Base-by-base conservation (phyloP, 2,329 filamentous ascomycete genomes). In the Fusarium oligoseptatum region DNA sequence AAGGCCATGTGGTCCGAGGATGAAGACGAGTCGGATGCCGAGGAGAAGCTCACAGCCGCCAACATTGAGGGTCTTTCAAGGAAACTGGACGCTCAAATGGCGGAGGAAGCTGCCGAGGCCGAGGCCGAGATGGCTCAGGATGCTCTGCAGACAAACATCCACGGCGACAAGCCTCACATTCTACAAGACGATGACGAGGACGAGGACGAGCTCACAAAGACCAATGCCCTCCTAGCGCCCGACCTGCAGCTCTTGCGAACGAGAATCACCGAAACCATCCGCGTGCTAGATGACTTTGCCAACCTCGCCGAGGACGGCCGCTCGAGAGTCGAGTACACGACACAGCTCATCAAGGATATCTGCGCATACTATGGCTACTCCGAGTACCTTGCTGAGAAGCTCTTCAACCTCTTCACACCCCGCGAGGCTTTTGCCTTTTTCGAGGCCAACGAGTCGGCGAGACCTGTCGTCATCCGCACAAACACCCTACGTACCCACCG, bases 331-430 rank as follows among this genome's bases (percentile, higher is more conserved):
- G 97, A 98, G 81, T 98, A 99, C 83, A 95, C 94, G 15, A 87
- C 91, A 24, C 94, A 97, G 82, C 88, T 99, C 65, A 85, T 98
- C 71, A 94, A 95, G 84, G 97, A 99, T 80, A 94, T 98, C 68
- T 98, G 95, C 85, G 91, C 93, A 66, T 99, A 99, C 88, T 99
- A 99, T 82, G 95, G 96, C 70, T 99, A 99, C 87, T 97, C 94
- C 4, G 91, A 93, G 41, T 98, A 93, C 85, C 89, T 99, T n/a
- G 97, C 95, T 6, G 94, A 98, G 84, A 99, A 98, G 88, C 91
- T 99, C 17, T 95, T 95, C 86, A 92, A 93, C 80, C 91, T 99
- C 8, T 98, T 99, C 85, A 92, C 95, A 2, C 94, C 97, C 0
- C 92, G 93, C 78, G 97, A 99, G 85, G 97, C 97, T 0, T 97